Base-by-base conservation (phyloP, 1,139 yeast species). In the Magnusiomyces clavatus region DNA sequence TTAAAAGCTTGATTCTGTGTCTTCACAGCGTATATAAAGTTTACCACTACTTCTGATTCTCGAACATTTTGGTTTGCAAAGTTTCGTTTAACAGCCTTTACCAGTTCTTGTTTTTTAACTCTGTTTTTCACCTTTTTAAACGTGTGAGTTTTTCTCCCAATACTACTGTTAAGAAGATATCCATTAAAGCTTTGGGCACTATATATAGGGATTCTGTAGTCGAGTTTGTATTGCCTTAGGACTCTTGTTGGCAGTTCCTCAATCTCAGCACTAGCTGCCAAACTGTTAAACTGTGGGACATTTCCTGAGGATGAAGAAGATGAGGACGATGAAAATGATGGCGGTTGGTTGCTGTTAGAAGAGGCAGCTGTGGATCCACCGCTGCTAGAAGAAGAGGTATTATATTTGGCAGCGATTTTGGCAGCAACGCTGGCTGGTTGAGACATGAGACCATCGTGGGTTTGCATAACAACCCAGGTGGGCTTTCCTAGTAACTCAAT, bases 41-140 rank as follows among this genome's bases (percentile, higher is more conserved):
- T 86, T 44, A 92, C 83, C 43, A 87, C 80, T 43, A 82, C 78
- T 61, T 87, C 96, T 57, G 83, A 82, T 62, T 87, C 96, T 57
- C 85, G 78, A 3, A 79, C 79, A n/a, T 78, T 77, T 51, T 81
- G 77, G 43, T 72, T 73, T 58, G 73, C 56, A 57, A 86, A 85
- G 64, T 87, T 94, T 53, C 75, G 77, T 66, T 81, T 81, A 39
- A 80, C 76, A 12, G 74, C 74, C 10, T 66, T 67, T 0, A 86
- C 82, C 46, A 80, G 71, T 58, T 81, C 86, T 13, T 68, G 67
- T 60, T 81, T 82, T 51, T 80, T 62, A 16, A 81, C 72, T 43
- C 81, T 71, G 31, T 24, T 24, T 24, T 24, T 24, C 16, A 17
- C 19, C 40, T 37, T 16, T 37, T 37, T n/a, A 31, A 14, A 43